A percentile compares a stretch with the other conserved stretches of the same genome.
Conservation (phyloP, 108 stramenopile genomes). For the Fragilaria crotonensis region DNA sequence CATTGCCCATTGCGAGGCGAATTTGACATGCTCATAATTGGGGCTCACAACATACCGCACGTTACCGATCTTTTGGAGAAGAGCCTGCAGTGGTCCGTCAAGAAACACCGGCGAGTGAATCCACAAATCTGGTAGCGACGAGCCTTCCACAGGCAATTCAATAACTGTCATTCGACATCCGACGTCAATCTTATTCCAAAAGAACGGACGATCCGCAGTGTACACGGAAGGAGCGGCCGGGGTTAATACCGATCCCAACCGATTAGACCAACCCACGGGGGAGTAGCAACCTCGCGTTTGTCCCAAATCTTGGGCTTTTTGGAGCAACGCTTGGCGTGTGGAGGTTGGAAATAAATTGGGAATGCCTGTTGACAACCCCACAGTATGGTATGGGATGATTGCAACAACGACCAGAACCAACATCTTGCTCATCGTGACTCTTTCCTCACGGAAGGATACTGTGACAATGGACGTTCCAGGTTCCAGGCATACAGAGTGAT, state of each 20-base stretch:
- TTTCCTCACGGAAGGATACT: too few relatives aligned
- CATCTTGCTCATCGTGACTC: too few relatives aligned
- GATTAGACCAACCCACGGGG: constrained; percentile 26
- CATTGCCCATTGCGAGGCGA: constrained; percentile 51
- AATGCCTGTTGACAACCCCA: too few relatives aligned
- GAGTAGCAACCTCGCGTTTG: too few relatives aligned
- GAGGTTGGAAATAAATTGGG: too few relatives aligned
- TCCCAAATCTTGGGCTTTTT: neutral
- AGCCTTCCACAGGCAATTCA: constrained; percentile 16
- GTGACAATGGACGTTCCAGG: constrained; percentile 83
- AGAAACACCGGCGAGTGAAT: constrained; percentile 70
- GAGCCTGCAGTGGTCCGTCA: constrained; percentile 38
- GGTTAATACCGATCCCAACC: constrained; percentile 55
- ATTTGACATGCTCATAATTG: constrained; percentile 85
- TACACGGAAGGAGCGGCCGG: constrained; percentile 58
- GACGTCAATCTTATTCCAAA: constrained; percentile 83
- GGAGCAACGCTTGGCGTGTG: too few relatives aligned
- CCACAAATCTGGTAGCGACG: constrained; percentile 35
- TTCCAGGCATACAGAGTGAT: too few relatives aligned
- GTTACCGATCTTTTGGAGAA: constrained; percentile 46
- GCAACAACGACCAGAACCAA: too few relatives aligned
- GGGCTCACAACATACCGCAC: constrained; percentile 72
- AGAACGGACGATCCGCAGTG: constrained; percentile 72
- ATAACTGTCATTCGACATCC: constrained; percentile 78
- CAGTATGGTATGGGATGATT: too few relatives aligned